Conservation (phyloP, 2,329 filamentous ascomycete species). For the Fusarium cyanostomum region DNA sequence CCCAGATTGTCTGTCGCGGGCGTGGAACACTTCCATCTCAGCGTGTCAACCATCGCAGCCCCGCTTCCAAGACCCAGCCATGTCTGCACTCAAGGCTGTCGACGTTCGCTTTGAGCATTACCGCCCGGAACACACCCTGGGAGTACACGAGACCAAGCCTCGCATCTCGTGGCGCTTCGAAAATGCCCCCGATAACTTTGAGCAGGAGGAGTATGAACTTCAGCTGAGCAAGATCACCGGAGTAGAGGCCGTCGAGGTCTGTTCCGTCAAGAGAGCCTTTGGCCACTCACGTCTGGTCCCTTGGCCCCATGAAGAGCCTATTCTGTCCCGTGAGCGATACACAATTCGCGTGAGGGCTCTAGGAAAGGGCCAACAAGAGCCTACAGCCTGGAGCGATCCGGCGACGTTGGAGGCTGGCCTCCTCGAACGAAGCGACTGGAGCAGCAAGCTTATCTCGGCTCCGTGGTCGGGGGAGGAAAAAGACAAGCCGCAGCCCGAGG, state of each 20-base stretch:
- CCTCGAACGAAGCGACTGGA: constrained; percentile 22
- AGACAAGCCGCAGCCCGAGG: constrained; percentile 27
- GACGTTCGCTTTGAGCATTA: constrained; percentile 34
- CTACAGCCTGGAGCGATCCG: constrained; percentile 23
- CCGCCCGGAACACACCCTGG: constrained; percentile 17
- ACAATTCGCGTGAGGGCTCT: constrained; percentile 6
- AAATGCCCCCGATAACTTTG: constrained; percentile 22
- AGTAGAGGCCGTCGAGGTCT: not conserved
- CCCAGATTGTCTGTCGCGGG: not conserved
- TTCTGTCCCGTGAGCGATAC: constrained; percentile 25
- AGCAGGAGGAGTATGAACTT: constrained; percentile 29
- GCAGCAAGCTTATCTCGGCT: constrained; percentile 22
- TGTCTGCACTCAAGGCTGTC: constrained; percentile 16
- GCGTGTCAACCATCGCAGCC: not conserved
- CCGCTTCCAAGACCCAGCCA: not conserved
- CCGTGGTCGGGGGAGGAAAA: constrained; percentile 26
- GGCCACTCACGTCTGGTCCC: constrained; percentile 13
- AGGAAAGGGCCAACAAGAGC: constrained; percentile 4
- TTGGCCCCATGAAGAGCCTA: constrained; percentile 12
- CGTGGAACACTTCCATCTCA: not conserved
- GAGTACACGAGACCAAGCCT: constrained; percentile 26
- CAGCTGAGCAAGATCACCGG: not conserved
- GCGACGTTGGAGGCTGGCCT: constrained; percentile 26
- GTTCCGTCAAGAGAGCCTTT: not conserved
- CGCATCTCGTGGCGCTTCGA: constrained; percentile 32